These are phyloP conservation scores for Saccharomyces pastorianus DNA, from an alignment of 1,139 yeast species.

Conservation along the genomic window DNA sequence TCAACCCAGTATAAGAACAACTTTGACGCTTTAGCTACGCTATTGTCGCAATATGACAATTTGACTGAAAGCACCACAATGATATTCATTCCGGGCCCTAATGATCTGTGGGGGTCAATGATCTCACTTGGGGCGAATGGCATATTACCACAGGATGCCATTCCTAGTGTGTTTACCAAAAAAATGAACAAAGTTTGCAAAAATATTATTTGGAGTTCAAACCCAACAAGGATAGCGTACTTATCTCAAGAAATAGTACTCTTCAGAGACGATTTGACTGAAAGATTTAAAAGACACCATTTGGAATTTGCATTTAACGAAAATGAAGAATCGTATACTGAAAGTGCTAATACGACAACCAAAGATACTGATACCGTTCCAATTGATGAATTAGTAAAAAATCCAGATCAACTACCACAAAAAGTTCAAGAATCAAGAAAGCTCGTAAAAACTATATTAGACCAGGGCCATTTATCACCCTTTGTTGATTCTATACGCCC, in stretches of 20 bases:
- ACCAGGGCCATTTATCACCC: slow-evolving; percentile 85
- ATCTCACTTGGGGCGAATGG: slow-evolving; percentile 60
- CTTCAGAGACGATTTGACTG: slow-evolving; percentile 63
- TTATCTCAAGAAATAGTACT: slow-evolving; percentile 76
- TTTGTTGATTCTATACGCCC: slow-evolving; percentile 56
- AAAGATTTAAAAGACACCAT: slow-evolving; percentile 62
- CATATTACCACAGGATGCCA: slow-evolving; percentile 60
- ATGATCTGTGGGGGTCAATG: slow-evolving; percentile 88
- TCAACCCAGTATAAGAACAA: slow-evolving; percentile 52
- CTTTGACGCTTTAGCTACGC: slow-evolving; percentile 62
- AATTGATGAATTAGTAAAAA: slow-evolving; percentile 23
- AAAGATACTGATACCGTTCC: slow-evolving; percentile 12
- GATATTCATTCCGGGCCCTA: slow-evolving; percentile 75
- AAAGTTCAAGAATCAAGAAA: slow-evolving; percentile 58
- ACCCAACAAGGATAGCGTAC: slow-evolving; percentile 72
- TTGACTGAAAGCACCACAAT: slow-evolving; percentile 41
- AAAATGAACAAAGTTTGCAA: slow-evolving; percentile 58
- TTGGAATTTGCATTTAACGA: slow-evolving; percentile 43
- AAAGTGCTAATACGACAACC: slow-evolving; percentile 12
- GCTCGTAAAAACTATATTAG: slow-evolving; percentile 68
- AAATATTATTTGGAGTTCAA: slow-evolving; percentile 61
- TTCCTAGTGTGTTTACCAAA: slow-evolving; percentile 64
- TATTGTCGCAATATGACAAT: slow-evolving; percentile 43
- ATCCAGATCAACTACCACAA: slow-evolving; percentile 30
- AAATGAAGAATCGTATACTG: slow-evolving; percentile 27